phyloP scores from a whole-genome alignment of 139 green algal species.

The Nannochloris sp. region DNA sequence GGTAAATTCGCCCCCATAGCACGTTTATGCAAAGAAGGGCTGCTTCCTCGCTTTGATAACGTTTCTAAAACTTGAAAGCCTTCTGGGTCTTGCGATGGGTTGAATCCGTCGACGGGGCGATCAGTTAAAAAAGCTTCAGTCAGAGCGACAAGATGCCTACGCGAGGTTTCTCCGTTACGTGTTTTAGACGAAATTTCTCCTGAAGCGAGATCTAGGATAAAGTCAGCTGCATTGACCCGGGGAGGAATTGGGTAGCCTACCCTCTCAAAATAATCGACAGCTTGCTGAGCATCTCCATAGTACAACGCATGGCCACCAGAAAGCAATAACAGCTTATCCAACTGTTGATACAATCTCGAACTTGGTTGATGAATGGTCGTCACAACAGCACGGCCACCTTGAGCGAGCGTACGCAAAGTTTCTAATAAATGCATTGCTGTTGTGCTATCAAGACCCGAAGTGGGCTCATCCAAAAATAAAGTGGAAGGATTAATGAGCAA shows the following conservation, averaged over 20 bases:
- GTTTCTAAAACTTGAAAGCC: too few relatives aligned
- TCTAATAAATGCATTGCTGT: constrained; percentile 82
- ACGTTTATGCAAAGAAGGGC: too few relatives aligned
- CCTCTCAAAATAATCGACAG: constrained; percentile 53
- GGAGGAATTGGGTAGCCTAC: constrained; percentile 54
- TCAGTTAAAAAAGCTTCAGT: constrained; percentile 18
- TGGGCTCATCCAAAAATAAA: constrained; percentile 81
- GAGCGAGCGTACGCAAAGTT: constrained; percentile 58
- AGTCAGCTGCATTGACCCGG: constrained; percentile 69
- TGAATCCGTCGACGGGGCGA: constrained; percentile 22
- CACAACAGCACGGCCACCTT: constrained; percentile 68
- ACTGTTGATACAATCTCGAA: constrained; percentile 69
- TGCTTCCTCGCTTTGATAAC: too few relatives aligned
- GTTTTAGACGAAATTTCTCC: constrained; percentile 35
- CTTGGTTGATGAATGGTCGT: constrained; percentile 94
- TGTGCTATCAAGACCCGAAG: constrained; percentile 74
- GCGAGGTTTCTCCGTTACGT: constrained; percentile 14
- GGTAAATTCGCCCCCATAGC: too few relatives aligned
- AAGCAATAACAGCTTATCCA: constrained; percentile 65
- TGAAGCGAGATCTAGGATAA: constrained; percentile 72
- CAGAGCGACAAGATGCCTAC: constrained; percentile 18
- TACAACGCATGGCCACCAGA: constrained; percentile 69
- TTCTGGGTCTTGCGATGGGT: not conserved
- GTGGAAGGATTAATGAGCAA: constrained; percentile 90
- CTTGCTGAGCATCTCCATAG: constrained; percentile 57